phyloP scores from a whole-genome alignment of 2,329 filamentous ascomycete species.

The Fusarium liriodendri region DNA sequence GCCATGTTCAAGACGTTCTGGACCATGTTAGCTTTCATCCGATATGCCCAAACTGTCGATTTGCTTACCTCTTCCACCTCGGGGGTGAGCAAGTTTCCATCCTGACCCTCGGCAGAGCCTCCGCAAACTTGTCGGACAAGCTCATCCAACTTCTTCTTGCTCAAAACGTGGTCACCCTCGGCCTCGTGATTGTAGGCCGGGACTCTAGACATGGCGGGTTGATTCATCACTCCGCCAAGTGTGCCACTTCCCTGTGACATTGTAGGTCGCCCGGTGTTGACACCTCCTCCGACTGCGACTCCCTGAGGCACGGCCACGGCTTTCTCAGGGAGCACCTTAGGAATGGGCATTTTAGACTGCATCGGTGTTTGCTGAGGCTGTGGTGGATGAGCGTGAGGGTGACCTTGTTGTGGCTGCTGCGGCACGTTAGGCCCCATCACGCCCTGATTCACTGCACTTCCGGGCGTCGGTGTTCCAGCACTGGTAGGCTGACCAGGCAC shows the following conservation, averaged over 20 bases:
- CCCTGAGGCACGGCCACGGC: constrained; percentile 78
- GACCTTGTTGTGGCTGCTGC: constrained; percentile 52
- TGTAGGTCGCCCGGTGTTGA: constrained; percentile 79
- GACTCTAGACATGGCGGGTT: constrained; percentile 85
- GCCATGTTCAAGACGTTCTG: constrained; percentile 89
- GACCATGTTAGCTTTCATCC: constrained; percentile 27
- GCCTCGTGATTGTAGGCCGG: constrained; percentile 89
- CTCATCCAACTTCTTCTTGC: constrained; percentile 97
- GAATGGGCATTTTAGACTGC: constrained; percentile 80
- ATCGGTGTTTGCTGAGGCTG: constrained; percentile 54
- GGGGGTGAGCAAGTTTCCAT: constrained; percentile 83
- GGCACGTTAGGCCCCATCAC: constrained; percentile 48
- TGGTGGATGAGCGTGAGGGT: constrained; percentile 62
- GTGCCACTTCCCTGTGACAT: constrained; percentile 81
- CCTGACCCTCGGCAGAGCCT: constrained; percentile 76
- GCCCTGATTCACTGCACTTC: constrained; percentile 46
- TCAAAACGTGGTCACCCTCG: constrained; percentile 92
- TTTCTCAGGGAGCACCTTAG: constrained; percentile 78
- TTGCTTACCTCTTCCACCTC: constrained; percentile 92
- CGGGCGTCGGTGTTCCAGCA: constrained; percentile 46
- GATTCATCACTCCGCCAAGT: constrained; percentile 84
- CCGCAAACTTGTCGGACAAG: constrained; percentile 94
- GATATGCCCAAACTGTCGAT: neutral
- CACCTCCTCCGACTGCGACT: constrained; percentile 74
- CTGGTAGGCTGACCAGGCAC: constrained; percentile 47